Percentiles rank a stretch among this genome's conserved stretches.
Conservation (phyloP, 163 green algal genomes). For the Volvox carteri region DNA sequence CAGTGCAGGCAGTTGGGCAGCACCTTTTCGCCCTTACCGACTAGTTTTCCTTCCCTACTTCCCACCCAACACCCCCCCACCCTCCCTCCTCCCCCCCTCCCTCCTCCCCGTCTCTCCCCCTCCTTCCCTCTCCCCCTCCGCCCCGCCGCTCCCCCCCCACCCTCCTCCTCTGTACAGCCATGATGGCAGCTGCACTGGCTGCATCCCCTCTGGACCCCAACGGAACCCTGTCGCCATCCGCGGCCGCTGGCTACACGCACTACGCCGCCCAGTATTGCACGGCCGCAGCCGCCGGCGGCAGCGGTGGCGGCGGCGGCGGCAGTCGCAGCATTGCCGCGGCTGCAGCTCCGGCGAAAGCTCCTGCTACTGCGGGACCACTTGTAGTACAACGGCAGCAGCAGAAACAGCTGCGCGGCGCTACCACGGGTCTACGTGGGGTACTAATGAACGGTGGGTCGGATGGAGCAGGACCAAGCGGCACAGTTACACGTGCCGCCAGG, state of each 20-base stretch:
- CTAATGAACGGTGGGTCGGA: neutral
- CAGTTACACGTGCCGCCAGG: neutral
- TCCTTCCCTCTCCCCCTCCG: neutral
- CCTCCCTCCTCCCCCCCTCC: neutral
- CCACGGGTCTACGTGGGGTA: neutral
- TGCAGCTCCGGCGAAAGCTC: neutral
- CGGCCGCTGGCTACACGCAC: neutral
- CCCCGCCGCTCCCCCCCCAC: neutral
- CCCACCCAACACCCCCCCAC: no score
- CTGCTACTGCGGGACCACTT: no score
- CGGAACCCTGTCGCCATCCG: neutral
- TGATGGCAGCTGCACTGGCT: slow-evolving; percentile 23
- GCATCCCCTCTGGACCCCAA: slow-evolving; percentile 48
- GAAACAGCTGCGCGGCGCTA: neutral
- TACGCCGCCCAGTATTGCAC: neutral
- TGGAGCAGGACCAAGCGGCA: neutral
- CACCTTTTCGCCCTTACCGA: no score
- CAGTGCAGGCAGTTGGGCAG: no score
- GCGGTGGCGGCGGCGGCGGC: neutral
- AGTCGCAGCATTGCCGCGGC: neutral
- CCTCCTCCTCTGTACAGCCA: neutral
- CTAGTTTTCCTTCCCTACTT: no score
- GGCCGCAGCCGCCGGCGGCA: neutral
- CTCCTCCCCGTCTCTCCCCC: neutral
- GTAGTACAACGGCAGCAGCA: neutral